Conservation (phyloP, 2,329 filamentous ascomycete genomes). For the Seiridium unicorne region DNA sequence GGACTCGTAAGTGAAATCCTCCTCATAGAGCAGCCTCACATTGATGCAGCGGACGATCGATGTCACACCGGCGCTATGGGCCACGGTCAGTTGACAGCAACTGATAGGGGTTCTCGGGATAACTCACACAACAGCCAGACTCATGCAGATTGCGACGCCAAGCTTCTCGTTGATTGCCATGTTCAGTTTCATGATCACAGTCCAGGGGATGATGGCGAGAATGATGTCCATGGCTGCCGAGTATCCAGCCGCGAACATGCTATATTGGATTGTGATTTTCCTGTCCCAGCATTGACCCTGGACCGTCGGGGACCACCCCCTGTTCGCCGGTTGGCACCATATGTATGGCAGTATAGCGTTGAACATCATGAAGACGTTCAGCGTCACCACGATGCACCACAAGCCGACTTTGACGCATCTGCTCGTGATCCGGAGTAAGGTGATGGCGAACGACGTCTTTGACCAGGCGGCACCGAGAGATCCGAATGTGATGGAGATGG, state of each 20-base stretch:
- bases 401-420: conserved; percentile 21
- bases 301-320: not conserved
- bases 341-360: conserved; percentile 7
- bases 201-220: conserved; percentile 2
- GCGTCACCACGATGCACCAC: conserved; percentile 25
- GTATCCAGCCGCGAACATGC: not conserved
- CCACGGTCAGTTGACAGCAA: not conserved
- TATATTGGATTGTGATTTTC: not conserved
- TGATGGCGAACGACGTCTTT: conserved; percentile 33
- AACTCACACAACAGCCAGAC: conserved; percentile 4
- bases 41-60: conserved; percentile 5
- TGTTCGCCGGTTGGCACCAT: conserved; percentile 5
- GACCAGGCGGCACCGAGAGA: conserved; percentile 25
- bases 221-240: conserved; percentile 1
- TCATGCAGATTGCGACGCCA: conserved; percentile 1
- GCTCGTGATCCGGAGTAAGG: conserved; percentile 25
- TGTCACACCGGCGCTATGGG: not conserved
- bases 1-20: conserved; percentile 2
- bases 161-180: conserved; percentile 6
- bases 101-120: not conserved
- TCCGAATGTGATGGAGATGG: not conserved
- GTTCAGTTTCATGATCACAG: conserved; percentile 6
- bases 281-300: not conserved
- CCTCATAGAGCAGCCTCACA: conserved; percentile 2
- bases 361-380: conserved; percentile 11